A percentile compares a stretch with the other conserved stretches of the same genome.
Conservation (phyloP, 352 stramenopile genomes). For the Globisporangium rhizosaccharum region DNA sequence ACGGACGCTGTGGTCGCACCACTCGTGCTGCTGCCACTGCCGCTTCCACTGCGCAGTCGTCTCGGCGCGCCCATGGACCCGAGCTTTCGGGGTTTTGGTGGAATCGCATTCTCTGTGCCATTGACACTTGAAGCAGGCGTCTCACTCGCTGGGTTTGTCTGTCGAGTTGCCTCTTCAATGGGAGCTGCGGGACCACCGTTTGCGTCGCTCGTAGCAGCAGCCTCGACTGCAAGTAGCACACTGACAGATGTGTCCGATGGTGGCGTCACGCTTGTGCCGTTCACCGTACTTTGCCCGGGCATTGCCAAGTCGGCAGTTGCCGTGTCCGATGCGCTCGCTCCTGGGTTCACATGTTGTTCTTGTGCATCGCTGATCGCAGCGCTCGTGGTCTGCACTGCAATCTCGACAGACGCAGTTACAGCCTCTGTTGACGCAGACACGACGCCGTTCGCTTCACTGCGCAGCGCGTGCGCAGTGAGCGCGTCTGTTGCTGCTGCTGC, state of each 20-base stretch:
- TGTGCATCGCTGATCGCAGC: no score
- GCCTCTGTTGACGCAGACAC: no score
- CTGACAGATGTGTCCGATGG: background rate
- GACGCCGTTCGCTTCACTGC: background rate
- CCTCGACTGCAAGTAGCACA: background rate
- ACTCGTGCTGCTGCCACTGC: slow-evolving; percentile 33
- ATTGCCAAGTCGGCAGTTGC: no score
- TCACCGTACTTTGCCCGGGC: background rate
- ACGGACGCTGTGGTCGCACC: slow-evolving; percentile 11
- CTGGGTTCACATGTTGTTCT: no score
- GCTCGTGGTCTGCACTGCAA: background rate
- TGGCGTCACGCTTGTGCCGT: background rate
- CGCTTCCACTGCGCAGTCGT: slow-evolving; percentile 47
- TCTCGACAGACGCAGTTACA: background rate
- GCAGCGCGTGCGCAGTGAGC: background rate
- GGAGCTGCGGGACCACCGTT: background rate
- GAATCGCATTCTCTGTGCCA: slow-evolving; percentile 12
- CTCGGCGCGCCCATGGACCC: slow-evolving; percentile 17
- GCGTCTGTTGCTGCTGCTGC: background rate
- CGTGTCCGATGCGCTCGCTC: no score
- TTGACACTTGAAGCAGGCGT: background rate
- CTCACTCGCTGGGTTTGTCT: background rate
- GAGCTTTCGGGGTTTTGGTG: slow-evolving; percentile 33
- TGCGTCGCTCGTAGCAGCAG: background rate
- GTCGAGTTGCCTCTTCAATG: no score